Conservation (phyloP, 1,284 basidiomycete species). For the Ustilago shanxiensis region DNA sequence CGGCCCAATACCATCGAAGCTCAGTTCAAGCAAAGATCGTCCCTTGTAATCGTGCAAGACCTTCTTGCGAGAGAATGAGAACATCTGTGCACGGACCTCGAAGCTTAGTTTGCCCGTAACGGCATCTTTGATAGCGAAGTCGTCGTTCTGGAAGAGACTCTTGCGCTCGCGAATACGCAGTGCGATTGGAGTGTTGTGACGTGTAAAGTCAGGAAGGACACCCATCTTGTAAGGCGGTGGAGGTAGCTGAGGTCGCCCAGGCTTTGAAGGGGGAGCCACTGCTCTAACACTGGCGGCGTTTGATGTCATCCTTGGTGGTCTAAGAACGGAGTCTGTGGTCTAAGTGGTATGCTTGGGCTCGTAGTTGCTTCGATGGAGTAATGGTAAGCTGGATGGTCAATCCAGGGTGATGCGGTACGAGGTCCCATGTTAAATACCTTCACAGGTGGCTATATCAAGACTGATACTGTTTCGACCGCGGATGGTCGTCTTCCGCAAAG, state of each 20-base stretch:
- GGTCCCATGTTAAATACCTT: too few relatives aligned
- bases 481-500: too few relatives aligned
- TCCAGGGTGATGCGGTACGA: too few relatives aligned
- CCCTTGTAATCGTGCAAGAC: slow-evolving; percentile 19
- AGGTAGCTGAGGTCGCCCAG: slow-evolving; percentile 3
- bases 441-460: too few relatives aligned
- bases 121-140: slow-evolving; percentile 54
- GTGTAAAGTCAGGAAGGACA: slow-evolving; percentile 32
- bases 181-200: slow-evolving; percentile 38
- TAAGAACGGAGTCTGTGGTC: background rate
- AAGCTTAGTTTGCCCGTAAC: slow-evolving; percentile 28
- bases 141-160: slow-evolving; percentile 31
- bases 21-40: slow-evolving; percentile 19
- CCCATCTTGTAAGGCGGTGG: slow-evolving; percentile 41
- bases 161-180: slow-evolving; percentile 46
- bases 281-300: too few relatives aligned
- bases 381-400: too few relatives aligned
- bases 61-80: slow-evolving; percentile 38
- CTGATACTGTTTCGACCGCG: too few relatives aligned
- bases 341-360: too few relatives aligned
- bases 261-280: background rate
- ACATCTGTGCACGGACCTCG: slow-evolving; percentile 31
- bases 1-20: background rate
- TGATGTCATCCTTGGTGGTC: background rate
- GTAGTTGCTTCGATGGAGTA: too few relatives aligned